Conservation (phyloP, 2,329 filamentous ascomycete genomes). For the Aureobasidium melanogenum region DNA sequence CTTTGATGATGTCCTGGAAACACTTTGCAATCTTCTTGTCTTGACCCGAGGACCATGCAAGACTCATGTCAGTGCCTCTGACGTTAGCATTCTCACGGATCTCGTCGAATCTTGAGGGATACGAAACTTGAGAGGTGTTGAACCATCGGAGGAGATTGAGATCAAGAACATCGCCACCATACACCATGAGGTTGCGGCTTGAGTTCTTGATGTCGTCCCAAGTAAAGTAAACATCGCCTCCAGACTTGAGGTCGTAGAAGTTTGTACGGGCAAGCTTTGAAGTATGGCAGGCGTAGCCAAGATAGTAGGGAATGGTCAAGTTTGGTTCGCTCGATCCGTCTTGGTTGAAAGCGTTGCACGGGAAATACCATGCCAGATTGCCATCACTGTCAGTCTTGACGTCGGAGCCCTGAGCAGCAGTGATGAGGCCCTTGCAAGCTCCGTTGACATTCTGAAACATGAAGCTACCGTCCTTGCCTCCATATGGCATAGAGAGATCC, state of each 20-base stretch:
- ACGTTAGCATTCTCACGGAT: constrained; percentile 64
- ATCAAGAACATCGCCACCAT: constrained; percentile 88
- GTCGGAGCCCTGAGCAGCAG: constrained; percentile 57
- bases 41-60: constrained; percentile 66
- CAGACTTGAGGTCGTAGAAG: constrained; percentile 63
- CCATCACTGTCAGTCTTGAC: constrained; percentile 66
- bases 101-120: constrained; percentile 69
- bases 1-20: constrained; percentile 87
- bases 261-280: constrained; percentile 55
- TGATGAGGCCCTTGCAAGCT: constrained; percentile 87
- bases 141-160: constrained; percentile 85
- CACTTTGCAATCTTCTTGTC: constrained; percentile 82
- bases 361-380: constrained; percentile 93
- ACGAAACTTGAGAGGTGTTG: constrained; percentile 67
- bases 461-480: constrained; percentile 90
- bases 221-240: constrained; percentile 88
- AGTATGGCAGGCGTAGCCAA: constrained; percentile 86
- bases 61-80: constrained; percentile 79
- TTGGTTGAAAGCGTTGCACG: constrained; percentile 84
- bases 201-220: constrained; percentile 90
- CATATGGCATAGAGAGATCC: constrained; percentile 64
- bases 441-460: constrained; percentile 98
- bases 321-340: constrained; percentile 80
- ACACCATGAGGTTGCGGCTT: constrained; percentile 85
- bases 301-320: constrained; percentile 62